Conservation (phyloP, 106 monocot species). For the Platanthera guangdongensis region DNA sequence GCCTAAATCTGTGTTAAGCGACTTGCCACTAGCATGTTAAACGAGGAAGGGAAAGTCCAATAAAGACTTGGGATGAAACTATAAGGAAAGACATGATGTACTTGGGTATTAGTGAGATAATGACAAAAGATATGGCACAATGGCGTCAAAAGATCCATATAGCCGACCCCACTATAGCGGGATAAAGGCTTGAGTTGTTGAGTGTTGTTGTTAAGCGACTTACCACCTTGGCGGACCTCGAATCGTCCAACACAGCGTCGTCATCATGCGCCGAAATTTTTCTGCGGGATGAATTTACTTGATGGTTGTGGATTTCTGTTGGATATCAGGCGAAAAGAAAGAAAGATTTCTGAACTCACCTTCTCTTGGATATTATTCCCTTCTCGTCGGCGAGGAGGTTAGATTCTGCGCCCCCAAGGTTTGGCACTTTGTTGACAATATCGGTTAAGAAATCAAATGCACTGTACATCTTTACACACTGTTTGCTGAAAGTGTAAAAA, state of each 20-base stretch:
- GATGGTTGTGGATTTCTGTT: background rate
- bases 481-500: constrained; percentile 52
- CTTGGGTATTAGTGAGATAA: too few relatives aligned
- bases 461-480: constrained; percentile 86
- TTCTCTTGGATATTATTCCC: constrained; percentile 61
- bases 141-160: too few relatives aligned
- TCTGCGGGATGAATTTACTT: constrained; percentile 24
- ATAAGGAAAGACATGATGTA: too few relatives aligned
- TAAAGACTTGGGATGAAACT: too few relatives aligned
- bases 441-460: constrained; percentile 93
- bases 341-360: constrained; percentile 10
- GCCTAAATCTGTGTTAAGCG: too few relatives aligned
- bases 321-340: background rate
- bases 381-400: constrained; percentile 46
- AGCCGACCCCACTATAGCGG: too few relatives aligned
- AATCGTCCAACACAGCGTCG: constrained; percentile 27
- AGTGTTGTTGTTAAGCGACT: background rate
- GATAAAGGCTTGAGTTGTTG: too few relatives aligned
- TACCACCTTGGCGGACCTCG: constrained; percentile 69
- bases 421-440: constrained; percentile 89
- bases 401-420: constrained; percentile 64
- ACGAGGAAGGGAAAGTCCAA: too few relatives aligned
- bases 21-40: too few relatives aligned
- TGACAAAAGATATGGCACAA: too few relatives aligned
- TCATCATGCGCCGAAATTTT: constrained; percentile 37